phyloP scores from a whole-genome alignment of 192 early-diverging fungal genomes.

The Coemansia sp. region DNA sequence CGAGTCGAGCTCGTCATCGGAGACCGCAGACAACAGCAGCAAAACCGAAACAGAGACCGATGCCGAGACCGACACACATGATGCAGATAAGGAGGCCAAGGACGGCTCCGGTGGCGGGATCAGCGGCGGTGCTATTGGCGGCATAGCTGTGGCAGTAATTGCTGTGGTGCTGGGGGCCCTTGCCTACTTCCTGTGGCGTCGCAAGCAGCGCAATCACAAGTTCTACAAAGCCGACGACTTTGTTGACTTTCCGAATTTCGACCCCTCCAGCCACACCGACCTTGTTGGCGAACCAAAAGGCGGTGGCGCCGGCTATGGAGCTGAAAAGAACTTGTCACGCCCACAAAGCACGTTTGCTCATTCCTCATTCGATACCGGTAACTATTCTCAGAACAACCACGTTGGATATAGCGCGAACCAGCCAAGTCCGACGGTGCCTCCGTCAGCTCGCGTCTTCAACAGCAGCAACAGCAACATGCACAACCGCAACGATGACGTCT shows the following conservation, averaged over 20 bases:
- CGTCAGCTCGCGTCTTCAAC: not conserved
- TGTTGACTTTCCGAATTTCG: conserved; percentile 29
- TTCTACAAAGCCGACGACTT: conserved; percentile 31
- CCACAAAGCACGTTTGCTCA: conserved; percentile 1
- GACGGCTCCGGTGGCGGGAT: conserved; percentile 9
- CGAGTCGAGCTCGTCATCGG: not conserved
- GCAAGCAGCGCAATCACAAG: conserved; percentile 20
- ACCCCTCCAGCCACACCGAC: conserved; percentile 24
- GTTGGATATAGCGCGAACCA: not conserved
- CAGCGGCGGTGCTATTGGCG: conserved; percentile 31
- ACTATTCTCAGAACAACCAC: not conserved
- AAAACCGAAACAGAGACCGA: not conserved
- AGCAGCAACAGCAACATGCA: not conserved
- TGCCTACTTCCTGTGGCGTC: conserved; percentile 29
- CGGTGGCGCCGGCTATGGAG: conserved; percentile 11
- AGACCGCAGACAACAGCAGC: not conserved
- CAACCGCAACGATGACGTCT: not conserved
- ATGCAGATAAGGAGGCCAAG: conserved; percentile 7
- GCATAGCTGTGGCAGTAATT: conserved; percentile 18
- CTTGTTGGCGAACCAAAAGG: not conserved
- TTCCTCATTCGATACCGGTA: conserved; percentile 1
- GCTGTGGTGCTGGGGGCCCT: not conserved
- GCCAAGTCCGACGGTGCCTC: not conserved
- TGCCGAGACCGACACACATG: not conserved
- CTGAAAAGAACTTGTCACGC: conserved; percentile 11